Percentiles rank a stretch among this genome's conserved stretches.
Evolutionary conservation across 305 asterid genomes (phyloP).

Genomic region (Rubia balearica): DNA sequence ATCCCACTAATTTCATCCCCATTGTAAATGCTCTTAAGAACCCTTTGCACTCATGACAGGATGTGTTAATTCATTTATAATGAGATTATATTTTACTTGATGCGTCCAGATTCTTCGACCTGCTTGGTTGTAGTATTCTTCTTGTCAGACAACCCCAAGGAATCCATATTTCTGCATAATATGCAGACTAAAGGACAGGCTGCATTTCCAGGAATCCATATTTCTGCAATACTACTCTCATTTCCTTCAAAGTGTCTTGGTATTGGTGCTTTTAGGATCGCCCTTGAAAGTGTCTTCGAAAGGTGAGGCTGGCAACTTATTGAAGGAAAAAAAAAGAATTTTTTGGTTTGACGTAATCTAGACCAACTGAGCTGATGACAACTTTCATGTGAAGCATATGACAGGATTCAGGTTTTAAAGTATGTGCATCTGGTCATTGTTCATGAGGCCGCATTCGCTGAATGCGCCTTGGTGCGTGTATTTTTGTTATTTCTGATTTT

Average conservation of each 20-base stretch:
- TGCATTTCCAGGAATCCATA: constrained; percentile 33
- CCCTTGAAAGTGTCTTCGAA: constrained; percentile 59
- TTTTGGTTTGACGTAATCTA: not conserved
- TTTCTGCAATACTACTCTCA: too few species aligned
- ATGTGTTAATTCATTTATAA: not conserved
- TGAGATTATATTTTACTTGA: not conserved
- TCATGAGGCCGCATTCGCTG: not conserved
- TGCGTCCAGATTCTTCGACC: not conserved
- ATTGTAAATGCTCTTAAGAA: not conserved
- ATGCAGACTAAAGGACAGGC: constrained; percentile 32
- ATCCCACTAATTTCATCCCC: too few species aligned
- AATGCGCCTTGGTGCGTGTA: too few species aligned
- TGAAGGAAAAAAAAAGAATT: not conserved
- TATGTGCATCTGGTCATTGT: not conserved
- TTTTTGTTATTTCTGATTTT: too few species aligned
- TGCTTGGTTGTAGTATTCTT: not conserved
- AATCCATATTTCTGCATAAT: not conserved
- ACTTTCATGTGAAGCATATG: not conserved
- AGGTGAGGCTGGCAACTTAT: constrained; percentile 26
- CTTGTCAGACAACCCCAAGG: not conserved
- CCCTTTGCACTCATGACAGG: not conserved
- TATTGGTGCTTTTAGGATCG: constrained; percentile 58
- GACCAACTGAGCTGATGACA: not conserved
- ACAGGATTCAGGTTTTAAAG: not conserved
- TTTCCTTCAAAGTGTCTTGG: constrained; percentile 55